phyloP scores from a whole-genome alignment of 345 rosid species.

The Draba incana region DNA sequence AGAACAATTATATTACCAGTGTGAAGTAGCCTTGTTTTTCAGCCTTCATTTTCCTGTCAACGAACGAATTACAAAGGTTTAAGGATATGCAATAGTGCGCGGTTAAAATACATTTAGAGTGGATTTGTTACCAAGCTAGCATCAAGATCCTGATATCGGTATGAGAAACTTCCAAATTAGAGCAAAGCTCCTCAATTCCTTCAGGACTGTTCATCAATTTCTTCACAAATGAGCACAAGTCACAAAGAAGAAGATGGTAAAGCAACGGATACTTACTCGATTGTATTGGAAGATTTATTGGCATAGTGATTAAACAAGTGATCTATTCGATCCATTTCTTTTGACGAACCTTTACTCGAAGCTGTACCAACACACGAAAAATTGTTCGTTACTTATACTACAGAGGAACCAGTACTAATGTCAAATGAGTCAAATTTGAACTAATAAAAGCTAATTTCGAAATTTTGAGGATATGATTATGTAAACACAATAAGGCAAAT shows the following conservation, averaged over 20 bases:
- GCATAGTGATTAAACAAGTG: slow-evolving; percentile 61
- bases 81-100: slow-evolving; percentile 11
- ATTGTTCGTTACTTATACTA: too few species aligned
- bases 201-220: slow-evolving; percentile 70
- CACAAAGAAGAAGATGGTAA: not conserved
- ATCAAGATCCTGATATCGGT: slow-evolving; percentile 94
- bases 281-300: slow-evolving; percentile 61
- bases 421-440: too few species aligned
- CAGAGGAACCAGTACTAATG: too few species aligned
- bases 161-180: slow-evolving; percentile 82
- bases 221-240: not conserved
- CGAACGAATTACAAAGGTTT: slow-evolving; percentile 30
- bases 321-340: slow-evolving; percentile 79
- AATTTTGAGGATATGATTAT: too few species aligned
- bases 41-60: slow-evolving; percentile 90
- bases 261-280: slow-evolving; percentile 61
- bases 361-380: slow-evolving; percentile 43
- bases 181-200: slow-evolving; percentile 87
- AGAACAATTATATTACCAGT: slow-evolving; percentile 54
- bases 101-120: slow-evolving; percentile 4
- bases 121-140: slow-evolving; percentile 84
- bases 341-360: slow-evolving; percentile 69
- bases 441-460: too few species aligned
- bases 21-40: slow-evolving; percentile 98
- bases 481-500: too few species aligned